Percentiles rank a stretch among this genome's conserved stretches.
phyloP scores from a whole-genome alignment of 192 early-diverging fungal species.

The Mortierella claussenii region DNA sequence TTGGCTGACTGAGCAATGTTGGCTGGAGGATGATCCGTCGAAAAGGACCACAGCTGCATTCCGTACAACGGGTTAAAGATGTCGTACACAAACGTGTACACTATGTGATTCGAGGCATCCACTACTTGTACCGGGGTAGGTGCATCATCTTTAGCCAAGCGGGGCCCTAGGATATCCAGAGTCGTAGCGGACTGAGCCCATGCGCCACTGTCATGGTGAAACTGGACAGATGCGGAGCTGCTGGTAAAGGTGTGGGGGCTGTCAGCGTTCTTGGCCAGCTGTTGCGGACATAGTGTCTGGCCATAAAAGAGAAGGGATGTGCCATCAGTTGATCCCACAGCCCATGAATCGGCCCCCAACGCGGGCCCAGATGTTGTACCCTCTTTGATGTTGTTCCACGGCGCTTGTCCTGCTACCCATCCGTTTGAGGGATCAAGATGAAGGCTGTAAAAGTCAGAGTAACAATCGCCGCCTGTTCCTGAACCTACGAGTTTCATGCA shows the following conservation, averaged over 20 bases:
- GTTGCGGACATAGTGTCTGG: constrained; percentile 21
- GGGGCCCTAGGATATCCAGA: constrained; percentile 13
- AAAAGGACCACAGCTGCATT: constrained; percentile 28
- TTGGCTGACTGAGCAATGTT: constrained; percentile 14
- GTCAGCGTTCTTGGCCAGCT: background rate
- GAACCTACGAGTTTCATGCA: constrained; percentile 31
- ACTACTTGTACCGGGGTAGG: constrained; percentile 35
- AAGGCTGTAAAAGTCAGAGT: constrained; percentile 36
- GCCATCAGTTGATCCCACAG: constrained; percentile 29
- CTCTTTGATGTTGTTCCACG: constrained; percentile 13
- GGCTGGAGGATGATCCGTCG: constrained; percentile 9
- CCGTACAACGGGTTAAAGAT: constrained; percentile 34
- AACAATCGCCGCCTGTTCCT: constrained; percentile 22
- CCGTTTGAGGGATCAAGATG: constrained; percentile 32
- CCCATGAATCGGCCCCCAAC: constrained; percentile 16
- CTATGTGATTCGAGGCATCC: constrained; percentile 8
- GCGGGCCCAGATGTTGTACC: background rate
- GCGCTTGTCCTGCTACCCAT: constrained; percentile 22
- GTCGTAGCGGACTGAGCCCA: constrained; percentile 1
- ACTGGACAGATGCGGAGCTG: constrained; percentile 14
- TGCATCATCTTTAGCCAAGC: constrained; percentile 15
- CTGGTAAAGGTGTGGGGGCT: constrained; percentile 6
- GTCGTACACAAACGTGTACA: constrained; percentile 40
- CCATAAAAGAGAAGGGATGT: constrained; percentile 31
- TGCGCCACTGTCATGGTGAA: background rate